phyloP scores from a whole-genome alignment of 257 asterid genomes.

The Nicotiana sylvestris region DNA sequence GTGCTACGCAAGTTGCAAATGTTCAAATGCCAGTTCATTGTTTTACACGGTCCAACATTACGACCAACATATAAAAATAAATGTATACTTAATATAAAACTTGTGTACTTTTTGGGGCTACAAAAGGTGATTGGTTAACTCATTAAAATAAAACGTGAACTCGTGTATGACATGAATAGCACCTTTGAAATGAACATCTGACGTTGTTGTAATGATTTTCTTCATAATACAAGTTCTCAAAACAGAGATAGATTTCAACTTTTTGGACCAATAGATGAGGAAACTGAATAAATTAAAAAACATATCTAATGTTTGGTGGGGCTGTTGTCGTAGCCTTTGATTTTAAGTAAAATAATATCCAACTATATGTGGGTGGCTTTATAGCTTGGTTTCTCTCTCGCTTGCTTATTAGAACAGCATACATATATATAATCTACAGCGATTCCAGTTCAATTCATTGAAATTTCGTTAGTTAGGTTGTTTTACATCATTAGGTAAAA shows the following conservation, averaged over 20 bases:
- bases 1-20: neutral
- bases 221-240: conserved; percentile 9
- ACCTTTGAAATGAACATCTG: conserved; percentile 49
- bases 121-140: conserved; percentile 25
- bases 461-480: conserved; percentile 48
- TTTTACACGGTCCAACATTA: conserved; percentile 28
- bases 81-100: conserved; percentile 7
- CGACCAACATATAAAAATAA: neutral
- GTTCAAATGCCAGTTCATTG: neutral
- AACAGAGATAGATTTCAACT: conserved; percentile 47
- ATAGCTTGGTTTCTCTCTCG: neutral
- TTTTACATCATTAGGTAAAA: conserved; percentile 86
- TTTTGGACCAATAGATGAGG: conserved; percentile 53
- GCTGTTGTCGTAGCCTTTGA: conserved; percentile 44
- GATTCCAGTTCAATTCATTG: conserved; percentile 42
- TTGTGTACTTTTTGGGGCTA: conserved; percentile 22
- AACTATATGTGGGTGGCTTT: conserved; percentile 4
- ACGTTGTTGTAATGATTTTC: conserved; percentile 25
- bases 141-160: conserved; percentile 18
- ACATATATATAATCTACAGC: conserved; percentile 28
- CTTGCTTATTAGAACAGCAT: conserved; percentile 52
- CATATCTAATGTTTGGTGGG: conserved; percentile 49
- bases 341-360: conserved; percentile 43
- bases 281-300: conserved; percentile 25
- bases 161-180: conserved; percentile 47